Conservation (phyloP, 1,284 basidiomycete species). For the Mycena sp. region DNA sequence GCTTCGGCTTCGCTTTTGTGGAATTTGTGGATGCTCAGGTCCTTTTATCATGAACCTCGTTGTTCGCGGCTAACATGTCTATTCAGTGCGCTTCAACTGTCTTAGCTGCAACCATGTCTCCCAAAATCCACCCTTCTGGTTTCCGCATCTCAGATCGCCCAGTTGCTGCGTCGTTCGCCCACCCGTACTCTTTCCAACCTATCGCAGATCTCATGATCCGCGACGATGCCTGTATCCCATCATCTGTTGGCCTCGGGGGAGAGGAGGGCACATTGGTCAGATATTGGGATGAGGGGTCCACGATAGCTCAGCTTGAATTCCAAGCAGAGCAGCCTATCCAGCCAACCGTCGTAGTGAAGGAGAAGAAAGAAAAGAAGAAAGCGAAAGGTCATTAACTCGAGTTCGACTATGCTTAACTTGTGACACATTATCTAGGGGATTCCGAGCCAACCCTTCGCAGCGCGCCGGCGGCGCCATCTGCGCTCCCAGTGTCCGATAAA, state of each 20-base stretch:
- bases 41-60: background rate
- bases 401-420: background rate
- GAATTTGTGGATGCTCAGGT: constrained; percentile 86
- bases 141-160: constrained; percentile 89
- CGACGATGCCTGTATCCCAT: constrained; percentile 77
- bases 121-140: constrained; percentile 85
- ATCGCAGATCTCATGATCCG: constrained; percentile 74
- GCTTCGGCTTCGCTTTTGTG: constrained; percentile 93
- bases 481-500: constrained; percentile 77
- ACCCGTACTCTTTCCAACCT: constrained; percentile 86
- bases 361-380: constrained; percentile 76
- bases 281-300: constrained; percentile 86
- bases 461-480: constrained; percentile 61
- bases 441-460: constrained; percentile 38
- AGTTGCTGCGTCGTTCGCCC: constrained; percentile 89
- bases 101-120: constrained; percentile 83
- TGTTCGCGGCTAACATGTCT: constrained; percentile 22
- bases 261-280: constrained; percentile 76
- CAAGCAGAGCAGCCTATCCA: constrained; percentile 74
- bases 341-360: constrained; percentile 51
- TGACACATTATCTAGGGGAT: constrained; percentile 12
- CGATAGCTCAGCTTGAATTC: constrained; percentile 77
- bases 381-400: constrained; percentile 56
- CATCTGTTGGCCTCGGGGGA: constrained; percentile 73
- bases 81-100: constrained; percentile 76